Evolutionary conservation across 164 flowering plant genomes (phyloP), one percentile per base, ranked within the genome.

Genomic region (Kalanchoe fedtschenkoi): DNA sequence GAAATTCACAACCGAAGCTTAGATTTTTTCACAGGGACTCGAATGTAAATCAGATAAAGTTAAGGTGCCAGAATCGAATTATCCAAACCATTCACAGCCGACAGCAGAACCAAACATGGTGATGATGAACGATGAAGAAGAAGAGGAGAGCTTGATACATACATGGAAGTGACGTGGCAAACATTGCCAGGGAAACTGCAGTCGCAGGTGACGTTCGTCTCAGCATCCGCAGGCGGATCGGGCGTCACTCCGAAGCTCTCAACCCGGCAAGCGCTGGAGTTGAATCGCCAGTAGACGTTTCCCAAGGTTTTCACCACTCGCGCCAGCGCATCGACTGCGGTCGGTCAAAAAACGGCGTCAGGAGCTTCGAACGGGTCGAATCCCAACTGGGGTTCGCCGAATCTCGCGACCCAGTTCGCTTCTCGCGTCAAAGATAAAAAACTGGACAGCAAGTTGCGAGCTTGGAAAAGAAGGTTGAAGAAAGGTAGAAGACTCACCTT

Each of bases 401-500:
- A n/a, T 34, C n/a, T 33, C 21, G 7, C 35, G 33, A 19, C 16
- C 32, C 22, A 5, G 2, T 47, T 46, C 17, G 4, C 26, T 30
- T 28, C 11, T 60, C 39, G 13, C 28, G 32, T 51, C 56, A 51
- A 51, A 51, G 56, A 51, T 51, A 15, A 28, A 34, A 43, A 65
- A 29, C 56, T 65, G 42, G 60, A 37, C 33, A 24, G 19, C 34
- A 29, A 47, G 63, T 28, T 57, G 41, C 21, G 30, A 59, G 47
- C 35, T 62, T 34, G 33, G 26, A 34, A n/a, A n/a, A n/a, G n/a
- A n/a, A n/a, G n/a, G 28, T 39, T 9, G 11, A 32, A 56, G 14
- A 43, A 62, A n/a, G n/a, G n/a, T n/a, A n/a, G n/a, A n/a, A n/a
- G n/a, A 26, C 44, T 44, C 16, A 76, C 79, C 79, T 67, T 76